Evolutionary conservation across 2,329 filamentous ascomycete species (phyloP).

Genomic region (Pyricularia pennisetigena): DNA sequence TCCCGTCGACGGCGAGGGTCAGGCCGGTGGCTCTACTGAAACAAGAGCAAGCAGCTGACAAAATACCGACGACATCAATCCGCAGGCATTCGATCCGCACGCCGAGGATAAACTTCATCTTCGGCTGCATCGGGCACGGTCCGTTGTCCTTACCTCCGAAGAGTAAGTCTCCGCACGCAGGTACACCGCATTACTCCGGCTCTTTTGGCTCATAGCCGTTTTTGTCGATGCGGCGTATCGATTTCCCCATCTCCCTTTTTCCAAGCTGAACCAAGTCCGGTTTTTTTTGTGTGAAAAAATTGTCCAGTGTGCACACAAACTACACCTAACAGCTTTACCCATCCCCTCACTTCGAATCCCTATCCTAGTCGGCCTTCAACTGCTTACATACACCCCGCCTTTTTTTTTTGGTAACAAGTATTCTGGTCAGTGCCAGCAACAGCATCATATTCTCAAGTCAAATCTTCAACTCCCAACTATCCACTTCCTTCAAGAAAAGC

Average conservation of each 20-base stretch:
- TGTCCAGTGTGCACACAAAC: not conserved
- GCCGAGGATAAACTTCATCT: slow-evolving; percentile 68
- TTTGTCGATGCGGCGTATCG: not conserved
- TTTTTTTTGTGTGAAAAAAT: not conserved
- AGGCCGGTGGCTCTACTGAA: not conserved
- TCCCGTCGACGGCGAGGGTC: too few species aligned
- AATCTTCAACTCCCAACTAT: not conserved
- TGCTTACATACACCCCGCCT: not conserved
- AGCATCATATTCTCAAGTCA: not conserved
- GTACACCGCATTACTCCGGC: not conserved
- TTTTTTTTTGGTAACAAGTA: not conserved
- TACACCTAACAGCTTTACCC: not conserved
- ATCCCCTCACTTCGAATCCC: not conserved
- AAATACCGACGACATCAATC: not conserved
- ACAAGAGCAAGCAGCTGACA: not conserved
- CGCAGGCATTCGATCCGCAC: slow-evolving; percentile 27
- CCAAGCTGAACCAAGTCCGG: not conserved
- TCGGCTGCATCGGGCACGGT: slow-evolving; percentile 73
- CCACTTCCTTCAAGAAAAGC: not conserved
- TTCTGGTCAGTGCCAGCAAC: not conserved
- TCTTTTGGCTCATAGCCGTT: not conserved
- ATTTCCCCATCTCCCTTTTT: not conserved
- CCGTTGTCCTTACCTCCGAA: slow-evolving; percentile 67
- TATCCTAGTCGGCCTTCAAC: not conserved
- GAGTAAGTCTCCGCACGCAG: slow-evolving; percentile 41